Evolutionary conservation across 768 basidiomycete species (phyloP).

Genomic region (Pisolithus microcarpus): DNA sequence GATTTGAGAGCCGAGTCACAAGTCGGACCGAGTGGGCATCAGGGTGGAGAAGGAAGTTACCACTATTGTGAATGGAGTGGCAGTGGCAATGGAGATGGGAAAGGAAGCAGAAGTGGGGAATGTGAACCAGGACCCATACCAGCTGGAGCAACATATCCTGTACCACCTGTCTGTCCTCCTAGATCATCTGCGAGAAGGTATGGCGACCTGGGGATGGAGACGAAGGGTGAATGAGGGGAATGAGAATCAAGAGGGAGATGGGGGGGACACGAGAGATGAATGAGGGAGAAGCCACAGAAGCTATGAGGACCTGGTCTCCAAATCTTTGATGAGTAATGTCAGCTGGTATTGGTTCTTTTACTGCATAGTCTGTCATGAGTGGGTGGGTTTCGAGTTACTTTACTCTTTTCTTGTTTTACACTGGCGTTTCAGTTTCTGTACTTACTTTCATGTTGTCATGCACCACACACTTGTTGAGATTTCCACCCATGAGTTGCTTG

Average conservation of each 20-base stretch:
- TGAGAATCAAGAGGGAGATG: background rate
- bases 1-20: slow-evolving; percentile 11
- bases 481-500: no score
- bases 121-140: slow-evolving; percentile 25
- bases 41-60: no score
- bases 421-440: no score
- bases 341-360: no score
- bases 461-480: no score
- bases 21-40: background rate
- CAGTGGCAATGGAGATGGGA: slow-evolving; percentile 6
- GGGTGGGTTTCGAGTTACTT: no score
- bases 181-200: slow-evolving; percentile 18
- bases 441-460: no score
- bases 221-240: background rate
- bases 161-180: slow-evolving; percentile 16
- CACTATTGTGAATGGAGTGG: no score
- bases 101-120: background rate
- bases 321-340: slow-evolving; percentile 16
- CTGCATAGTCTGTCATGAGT: no score
- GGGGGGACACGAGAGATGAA: background rate
- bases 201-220: background rate
- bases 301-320: slow-evolving; percentile 15
- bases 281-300: slow-evolving; percentile 10
- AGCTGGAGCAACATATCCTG: slow-evolving; percentile 20
- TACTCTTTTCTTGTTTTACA: no score